Evolutionary conservation across 495 filamentous ascomycete genomes (phyloP).

Genomic region (Parathielavia hyrcaniae): DNA sequence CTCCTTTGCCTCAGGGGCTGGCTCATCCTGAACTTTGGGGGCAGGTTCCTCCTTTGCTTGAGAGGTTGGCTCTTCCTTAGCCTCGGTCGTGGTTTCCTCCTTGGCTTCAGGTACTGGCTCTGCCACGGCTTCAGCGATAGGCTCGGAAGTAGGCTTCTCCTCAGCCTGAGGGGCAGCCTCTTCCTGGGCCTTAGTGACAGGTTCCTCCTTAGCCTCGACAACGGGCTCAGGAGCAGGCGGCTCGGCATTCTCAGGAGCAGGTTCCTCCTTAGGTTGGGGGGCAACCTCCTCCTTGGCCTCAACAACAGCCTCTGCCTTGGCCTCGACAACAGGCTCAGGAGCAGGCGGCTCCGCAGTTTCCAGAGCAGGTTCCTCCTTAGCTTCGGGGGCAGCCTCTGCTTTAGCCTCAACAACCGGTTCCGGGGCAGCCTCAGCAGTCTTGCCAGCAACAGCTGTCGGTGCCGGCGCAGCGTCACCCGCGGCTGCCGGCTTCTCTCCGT

Average conservation of each 20-base stretch:
- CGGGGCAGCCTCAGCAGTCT: background rate
- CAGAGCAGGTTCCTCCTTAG: background rate
- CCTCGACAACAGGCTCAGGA: background rate
- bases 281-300: slow-evolving; percentile 9
- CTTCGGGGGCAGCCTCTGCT: slow-evolving; percentile 6
- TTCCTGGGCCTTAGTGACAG: slow-evolving; percentile 6
- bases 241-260: background rate
- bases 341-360: background rate
- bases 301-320: background rate
- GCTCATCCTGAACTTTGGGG: slow-evolving; percentile 5
- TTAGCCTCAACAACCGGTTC: slow-evolving; percentile 1
- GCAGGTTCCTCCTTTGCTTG: background rate
- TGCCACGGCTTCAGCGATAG: background rate
- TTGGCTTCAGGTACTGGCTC: background rate
- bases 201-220: slow-evolving; percentile 5
- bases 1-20: slow-evolving; percentile 4
- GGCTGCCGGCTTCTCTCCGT: background rate
- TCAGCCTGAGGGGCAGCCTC: slow-evolving; percentile 3
- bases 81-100: slow-evolving; percentile 12
- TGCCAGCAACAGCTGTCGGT: background rate
- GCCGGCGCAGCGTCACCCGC: background rate
- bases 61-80: background rate
- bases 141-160: slow-evolving; percentile 1
- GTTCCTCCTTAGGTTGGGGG: background rate
- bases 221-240: background rate